A percentile compares a stretch with the other conserved stretches of the same genome.
phyloP scores from a whole-genome alignment of 2,329 filamentous ascomycete species.

The Dendryphion nanum region DNA sequence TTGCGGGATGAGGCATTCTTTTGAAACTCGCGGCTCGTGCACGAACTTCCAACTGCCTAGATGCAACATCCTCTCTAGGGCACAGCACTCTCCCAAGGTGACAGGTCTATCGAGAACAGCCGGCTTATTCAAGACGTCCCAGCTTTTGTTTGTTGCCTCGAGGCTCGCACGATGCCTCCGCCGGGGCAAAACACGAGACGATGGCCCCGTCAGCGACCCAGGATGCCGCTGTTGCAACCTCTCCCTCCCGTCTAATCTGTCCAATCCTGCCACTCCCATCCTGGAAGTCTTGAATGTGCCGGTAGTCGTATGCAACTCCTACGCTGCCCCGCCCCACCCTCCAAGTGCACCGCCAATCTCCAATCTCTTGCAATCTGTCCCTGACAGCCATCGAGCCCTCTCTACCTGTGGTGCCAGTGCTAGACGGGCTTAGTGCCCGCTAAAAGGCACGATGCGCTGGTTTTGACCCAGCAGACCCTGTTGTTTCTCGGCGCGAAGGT shows the following conservation, averaged over 20 bases:
- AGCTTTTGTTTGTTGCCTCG: no score
- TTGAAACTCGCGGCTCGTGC: slow-evolving; percentile 29
- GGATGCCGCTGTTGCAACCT: slow-evolving; percentile 25
- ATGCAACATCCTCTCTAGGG: slow-evolving; percentile 16
- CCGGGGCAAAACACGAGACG: no score
- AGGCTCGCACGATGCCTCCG: no score
- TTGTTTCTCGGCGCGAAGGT: slow-evolving; percentile 19
- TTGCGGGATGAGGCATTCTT: slow-evolving; percentile 23
- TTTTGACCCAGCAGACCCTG: slow-evolving; percentile 18
- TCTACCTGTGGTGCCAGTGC: no score
- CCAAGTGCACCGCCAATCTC: slow-evolving; percentile 17
- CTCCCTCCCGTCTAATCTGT: slow-evolving; percentile 24
- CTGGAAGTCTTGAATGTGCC: no score
- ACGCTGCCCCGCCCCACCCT: slow-evolving; percentile 18
- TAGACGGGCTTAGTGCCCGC: slow-evolving; percentile 26
- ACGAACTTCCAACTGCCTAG: slow-evolving; percentile 1
- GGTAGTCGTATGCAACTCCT: no score
- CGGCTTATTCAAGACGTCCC: no score
- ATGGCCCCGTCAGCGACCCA: slow-evolving; percentile 18
- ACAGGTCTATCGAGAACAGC: no score
- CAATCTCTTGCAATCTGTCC: slow-evolving; percentile 36
- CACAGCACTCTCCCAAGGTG: slow-evolving; percentile 21
- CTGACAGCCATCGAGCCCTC: slow-evolving; percentile 24
- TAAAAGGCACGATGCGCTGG: slow-evolving; percentile 21
- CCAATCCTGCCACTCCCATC: slow-evolving; percentile 8